phyloP scores from a whole-genome alignment of 805 yeast species.

The Yarrowia yakushimensis region DNA sequence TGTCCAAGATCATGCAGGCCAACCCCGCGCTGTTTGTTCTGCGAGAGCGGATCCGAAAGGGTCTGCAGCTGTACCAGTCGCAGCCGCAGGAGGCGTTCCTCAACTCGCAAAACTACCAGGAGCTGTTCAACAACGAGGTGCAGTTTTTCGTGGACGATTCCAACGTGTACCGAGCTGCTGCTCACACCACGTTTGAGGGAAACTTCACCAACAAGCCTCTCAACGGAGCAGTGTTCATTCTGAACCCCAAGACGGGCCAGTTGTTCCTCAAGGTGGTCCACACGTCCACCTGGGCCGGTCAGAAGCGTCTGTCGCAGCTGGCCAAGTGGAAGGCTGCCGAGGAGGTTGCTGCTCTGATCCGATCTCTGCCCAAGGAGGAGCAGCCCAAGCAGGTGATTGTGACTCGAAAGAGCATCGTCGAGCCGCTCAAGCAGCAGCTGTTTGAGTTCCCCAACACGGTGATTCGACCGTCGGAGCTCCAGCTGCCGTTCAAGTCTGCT shows the following conservation, averaged over 20 bases:
- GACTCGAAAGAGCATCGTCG: conserved; percentile 84
- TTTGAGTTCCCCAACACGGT: conserved; percentile 91
- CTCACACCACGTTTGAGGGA: conserved; percentile 89
- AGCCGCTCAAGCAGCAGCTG: conserved; percentile 96
- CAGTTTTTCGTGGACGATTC: conserved; percentile 90
- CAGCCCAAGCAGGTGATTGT: conserved; percentile 91
- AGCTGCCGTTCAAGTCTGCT: conserved; percentile 84
- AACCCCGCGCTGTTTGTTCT: conserved; percentile 90
- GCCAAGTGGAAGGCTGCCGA: conserved; percentile 99
- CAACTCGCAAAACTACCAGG: conserved; percentile 86
- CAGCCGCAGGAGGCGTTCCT: conserved; percentile 90
- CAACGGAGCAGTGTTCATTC: conserved; percentile 86
- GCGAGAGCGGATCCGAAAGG: conserved; percentile 91
- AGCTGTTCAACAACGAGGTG: conserved; percentile 76
- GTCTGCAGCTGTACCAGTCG: conserved; percentile 86
- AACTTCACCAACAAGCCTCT: conserved; percentile 87
- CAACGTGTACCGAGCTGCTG: conserved; percentile 88
- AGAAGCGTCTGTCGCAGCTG: conserved; percentile 84
- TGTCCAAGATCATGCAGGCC: conserved; percentile 90
- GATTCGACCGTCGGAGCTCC: conserved; percentile 83
- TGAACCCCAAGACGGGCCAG: conserved; percentile 85
- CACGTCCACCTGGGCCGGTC: conserved; percentile 96
- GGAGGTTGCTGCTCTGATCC: conserved; percentile 85
- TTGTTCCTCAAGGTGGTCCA: conserved; percentile 84
- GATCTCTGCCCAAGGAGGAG: conserved; percentile 88